Percentiles rank a stretch among this genome's conserved stretches.
These are phyloP conservation scores for Lachancea sp. DNA, from an alignment of 805 yeast genomes.

Conservation along the genomic window DNA sequence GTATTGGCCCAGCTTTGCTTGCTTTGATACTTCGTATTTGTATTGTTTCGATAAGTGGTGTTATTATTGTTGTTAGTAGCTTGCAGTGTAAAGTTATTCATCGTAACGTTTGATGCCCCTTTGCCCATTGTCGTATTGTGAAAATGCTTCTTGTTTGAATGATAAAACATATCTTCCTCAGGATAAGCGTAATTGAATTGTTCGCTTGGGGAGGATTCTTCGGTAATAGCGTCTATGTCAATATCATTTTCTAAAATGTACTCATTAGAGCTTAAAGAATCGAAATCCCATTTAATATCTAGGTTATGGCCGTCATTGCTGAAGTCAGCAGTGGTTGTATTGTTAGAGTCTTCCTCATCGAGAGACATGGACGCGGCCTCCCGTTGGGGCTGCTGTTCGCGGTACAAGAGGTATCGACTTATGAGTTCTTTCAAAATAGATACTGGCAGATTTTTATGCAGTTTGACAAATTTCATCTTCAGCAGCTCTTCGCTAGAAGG, in stretches of 20 bases:
- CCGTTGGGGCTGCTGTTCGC: constrained; percentile 56
- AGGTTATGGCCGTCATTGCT: constrained; percentile 26
- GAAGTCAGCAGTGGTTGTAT: constrained; percentile 11
- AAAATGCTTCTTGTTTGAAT: constrained; percentile 22
- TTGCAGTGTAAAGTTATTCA: constrained; percentile 10
- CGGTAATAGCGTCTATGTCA: constrained; percentile 35
- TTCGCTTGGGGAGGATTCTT: constrained; percentile 23
- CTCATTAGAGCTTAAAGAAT: constrained; percentile 67
- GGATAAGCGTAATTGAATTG: constrained; percentile 30
- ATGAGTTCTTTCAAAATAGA: constrained; percentile 64
- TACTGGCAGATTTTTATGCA: constrained; percentile 56
- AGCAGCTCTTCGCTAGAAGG: constrained; percentile 79
- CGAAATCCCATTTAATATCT: constrained; percentile 83
- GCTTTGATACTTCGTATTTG: constrained; percentile 12
- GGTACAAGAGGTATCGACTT: constrained; percentile 62
- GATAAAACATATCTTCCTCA: constrained; percentile 28
- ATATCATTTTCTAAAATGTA: constrained; percentile 69
- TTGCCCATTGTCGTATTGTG: constrained; percentile 32
- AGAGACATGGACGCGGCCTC: constrained; percentile 41
- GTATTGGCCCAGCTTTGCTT: constrained; percentile 29
- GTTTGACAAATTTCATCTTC: constrained; percentile 65
- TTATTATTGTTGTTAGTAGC: constrained; percentile 9
- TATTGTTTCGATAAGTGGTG: constrained; percentile 5
- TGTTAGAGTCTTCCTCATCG: constrained; percentile 39
- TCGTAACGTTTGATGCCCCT: constrained; percentile 10